Evolutionary conservation across 495 filamentous ascomycete genomes (phyloP).

Genomic region (Podospora conica): DNA sequence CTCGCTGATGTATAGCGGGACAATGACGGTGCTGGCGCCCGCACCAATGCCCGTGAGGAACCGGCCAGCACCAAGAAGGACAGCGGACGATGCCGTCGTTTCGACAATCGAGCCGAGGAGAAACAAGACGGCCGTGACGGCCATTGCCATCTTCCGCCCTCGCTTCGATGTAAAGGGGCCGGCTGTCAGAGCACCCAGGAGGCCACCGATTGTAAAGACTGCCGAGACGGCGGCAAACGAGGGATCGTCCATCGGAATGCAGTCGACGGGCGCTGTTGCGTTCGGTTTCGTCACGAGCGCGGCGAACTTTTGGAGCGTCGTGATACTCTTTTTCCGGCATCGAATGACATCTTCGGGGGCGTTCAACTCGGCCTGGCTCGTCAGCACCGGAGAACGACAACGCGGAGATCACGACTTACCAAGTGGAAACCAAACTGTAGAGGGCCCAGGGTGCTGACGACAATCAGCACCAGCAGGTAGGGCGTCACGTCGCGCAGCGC

Average conservation of each 20-base stretch:
- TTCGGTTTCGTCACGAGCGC: conserved; percentile 21
- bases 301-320: conserved; percentile 29
- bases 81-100: conserved; percentile 60
- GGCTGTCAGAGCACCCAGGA: conserved; percentile 72
- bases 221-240: conserved; percentile 79
- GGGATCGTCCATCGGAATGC: conserved; percentile 71
- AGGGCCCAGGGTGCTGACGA: conserved; percentile 66
- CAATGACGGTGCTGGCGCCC: conserved; percentile 83
- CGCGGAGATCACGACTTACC: conserved; percentile 43
- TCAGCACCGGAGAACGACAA: conserved; percentile 9
- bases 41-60: conserved; percentile 77
- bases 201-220: conserved; percentile 85
- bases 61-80: conserved; percentile 62
- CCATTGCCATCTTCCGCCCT: conserved; percentile 68
- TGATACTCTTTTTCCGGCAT: conserved; percentile 60
- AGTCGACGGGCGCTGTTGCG: conserved; percentile 53
- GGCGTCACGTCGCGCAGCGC: conserved; percentile 45
- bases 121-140: conserved; percentile 67
- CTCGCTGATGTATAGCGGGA: conserved; percentile 93
- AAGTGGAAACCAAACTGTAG: conserved; percentile 93
- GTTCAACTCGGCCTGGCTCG: conserved; percentile 78
- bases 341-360: conserved; percentile 86
- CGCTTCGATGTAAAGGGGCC: conserved; percentile 66
- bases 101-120: conserved; percentile 69
- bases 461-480: conserved; percentile 60